Percentiles rank a stretch among this genome's conserved stretches.
Conservation (phyloP, 1,284 basidiomycete species). For the Malassezia yamatoensis region DNA sequence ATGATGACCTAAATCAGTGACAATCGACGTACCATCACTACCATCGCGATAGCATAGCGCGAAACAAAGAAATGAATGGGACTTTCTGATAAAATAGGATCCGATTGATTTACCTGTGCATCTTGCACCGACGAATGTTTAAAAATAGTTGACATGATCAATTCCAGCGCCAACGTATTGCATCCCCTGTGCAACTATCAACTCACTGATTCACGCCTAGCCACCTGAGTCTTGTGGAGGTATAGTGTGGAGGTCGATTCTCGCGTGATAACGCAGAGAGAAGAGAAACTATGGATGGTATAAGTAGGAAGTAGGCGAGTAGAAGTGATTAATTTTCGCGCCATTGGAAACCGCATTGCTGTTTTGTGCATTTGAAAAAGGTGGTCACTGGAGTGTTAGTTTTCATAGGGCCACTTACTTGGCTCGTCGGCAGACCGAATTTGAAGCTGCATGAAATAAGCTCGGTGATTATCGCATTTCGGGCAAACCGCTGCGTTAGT, state of each 20-base stretch:
- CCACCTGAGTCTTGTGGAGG: too few species aligned
- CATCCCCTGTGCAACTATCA: too few species aligned
- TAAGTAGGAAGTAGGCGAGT: too few species aligned
- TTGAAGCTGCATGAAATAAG: slow-evolving; percentile 92
- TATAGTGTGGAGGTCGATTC: too few species aligned
- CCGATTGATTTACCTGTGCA: not conserved
- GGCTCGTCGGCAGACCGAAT: slow-evolving; percentile 67
- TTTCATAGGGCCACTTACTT: slow-evolving; percentile 25
- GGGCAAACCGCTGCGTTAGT: slow-evolving; percentile 55
- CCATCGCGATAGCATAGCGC: slow-evolving; percentile 30
- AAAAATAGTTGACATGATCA: not conserved
- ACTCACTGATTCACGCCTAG: too few species aligned
- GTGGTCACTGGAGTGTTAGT: slow-evolving; percentile 33
- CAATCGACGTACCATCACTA: slow-evolving; percentile 19
- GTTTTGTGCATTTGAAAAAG: slow-evolving; percentile 40
- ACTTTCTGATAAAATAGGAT: slow-evolving; percentile 17
- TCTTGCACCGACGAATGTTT: not conserved
- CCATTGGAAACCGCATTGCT: slow-evolving; percentile 38
- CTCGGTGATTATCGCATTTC: slow-evolving; percentile 76
- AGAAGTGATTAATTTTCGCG: slow-evolving; percentile 26
- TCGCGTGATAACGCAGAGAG: too few species aligned
- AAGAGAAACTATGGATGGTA: too few species aligned
- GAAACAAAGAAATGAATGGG: slow-evolving; percentile 36
- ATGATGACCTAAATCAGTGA: slow-evolving; percentile 20
- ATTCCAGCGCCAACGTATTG: too few species aligned